Evolutionary conservation across 495 filamentous ascomycete species (phyloP).

Genomic region (Ascobolus immersus): DNA sequence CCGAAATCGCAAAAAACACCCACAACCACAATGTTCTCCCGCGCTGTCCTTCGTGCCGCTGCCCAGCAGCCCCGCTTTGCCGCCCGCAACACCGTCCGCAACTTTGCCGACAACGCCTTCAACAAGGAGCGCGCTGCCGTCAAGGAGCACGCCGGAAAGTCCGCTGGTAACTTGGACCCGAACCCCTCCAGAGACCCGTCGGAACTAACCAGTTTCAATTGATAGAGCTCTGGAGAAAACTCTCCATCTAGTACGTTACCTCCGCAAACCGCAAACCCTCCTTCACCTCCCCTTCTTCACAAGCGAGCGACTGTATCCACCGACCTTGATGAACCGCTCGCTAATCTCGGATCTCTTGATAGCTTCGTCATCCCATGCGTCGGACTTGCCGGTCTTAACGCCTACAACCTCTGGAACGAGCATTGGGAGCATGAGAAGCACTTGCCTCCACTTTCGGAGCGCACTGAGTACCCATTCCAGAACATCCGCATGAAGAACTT

Average conservation of each 20-base stretch:
- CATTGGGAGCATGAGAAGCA: slow-evolving; percentile 90
- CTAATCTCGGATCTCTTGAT: slow-evolving; percentile 8
- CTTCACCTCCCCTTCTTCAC: neutral
- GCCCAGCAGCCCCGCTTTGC: slow-evolving; percentile 29
- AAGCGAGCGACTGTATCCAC: neutral
- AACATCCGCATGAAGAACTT: slow-evolving; percentile 80
- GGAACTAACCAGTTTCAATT: slow-evolving; percentile 5
- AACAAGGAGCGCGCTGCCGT: slow-evolving; percentile 59
- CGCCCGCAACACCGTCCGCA: slow-evolving; percentile 34
- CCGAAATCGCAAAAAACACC: neutral
- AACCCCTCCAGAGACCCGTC: neutral
- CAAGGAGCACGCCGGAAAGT: slow-evolving; percentile 61
- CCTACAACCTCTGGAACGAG: slow-evolving; percentile 72
- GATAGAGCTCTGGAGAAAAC: slow-evolving; percentile 77
- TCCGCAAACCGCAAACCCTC: neutral
- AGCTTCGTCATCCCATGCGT: slow-evolving; percentile 47
- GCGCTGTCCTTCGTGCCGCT: slow-evolving; percentile 31
- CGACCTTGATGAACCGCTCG: slow-evolving; percentile 1
- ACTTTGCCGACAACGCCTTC: slow-evolving; percentile 64
- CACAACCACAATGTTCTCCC: slow-evolving; percentile 19
- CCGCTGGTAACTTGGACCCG: slow-evolving; percentile 34
- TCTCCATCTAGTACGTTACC: slow-evolving; percentile 58
- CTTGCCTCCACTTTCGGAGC: slow-evolving; percentile 65
- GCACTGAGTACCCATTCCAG: slow-evolving; percentile 72
- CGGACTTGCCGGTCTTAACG: slow-evolving; percentile 44